Evolutionary conservation across 192 early-diverging fungal genomes (phyloP).

Genomic region (Gorgonomyces haynaldii): DNA sequence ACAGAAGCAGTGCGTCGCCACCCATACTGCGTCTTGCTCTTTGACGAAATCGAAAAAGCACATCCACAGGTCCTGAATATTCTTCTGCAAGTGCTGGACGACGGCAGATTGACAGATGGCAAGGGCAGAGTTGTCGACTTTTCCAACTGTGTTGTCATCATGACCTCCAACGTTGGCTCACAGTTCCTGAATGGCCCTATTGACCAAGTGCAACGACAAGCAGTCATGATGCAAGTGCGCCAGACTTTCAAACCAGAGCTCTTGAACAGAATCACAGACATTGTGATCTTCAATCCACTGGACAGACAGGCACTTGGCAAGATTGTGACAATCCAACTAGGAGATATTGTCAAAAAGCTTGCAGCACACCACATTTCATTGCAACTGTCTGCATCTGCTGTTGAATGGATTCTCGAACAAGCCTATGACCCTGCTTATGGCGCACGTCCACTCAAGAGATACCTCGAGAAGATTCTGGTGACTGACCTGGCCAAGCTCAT

Average conservation of each 20-base stretch:
- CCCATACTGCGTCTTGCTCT: slow-evolving; percentile 87
- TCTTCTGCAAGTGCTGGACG: slow-evolving; percentile 92
- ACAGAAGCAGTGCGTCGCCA: slow-evolving; percentile 85
- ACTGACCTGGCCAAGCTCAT: slow-evolving; percentile 68
- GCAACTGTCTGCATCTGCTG: slow-evolving; percentile 53
- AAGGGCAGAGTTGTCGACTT: slow-evolving; percentile 90
- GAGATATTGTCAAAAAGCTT: slow-evolving; percentile 52
- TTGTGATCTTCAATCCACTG: slow-evolving; percentile 76
- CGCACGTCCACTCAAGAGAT: slow-evolving; percentile 82
- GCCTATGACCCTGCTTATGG: slow-evolving; percentile 93
- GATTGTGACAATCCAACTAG: slow-evolving; percentile 64
- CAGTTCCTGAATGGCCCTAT: slow-evolving; percentile 36
- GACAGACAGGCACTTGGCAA: slow-evolving; percentile 32
- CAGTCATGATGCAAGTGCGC: slow-evolving; percentile 75
- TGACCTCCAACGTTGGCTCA: slow-evolving; percentile 85
- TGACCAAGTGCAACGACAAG: slow-evolving; percentile 1
- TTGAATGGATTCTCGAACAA: slow-evolving; percentile 59
- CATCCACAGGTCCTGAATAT: slow-evolving; percentile 85
- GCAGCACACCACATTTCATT: slow-evolving; percentile 65
- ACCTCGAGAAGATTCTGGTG: slow-evolving; percentile 73
- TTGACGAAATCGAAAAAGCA: slow-evolving; percentile 99
- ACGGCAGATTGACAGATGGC: slow-evolving; percentile 89
- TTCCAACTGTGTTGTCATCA: slow-evolving; percentile 88
- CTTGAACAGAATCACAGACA: slow-evolving; percentile 91
- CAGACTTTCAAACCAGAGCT: slow-evolving; percentile 81